A percentile compares a stretch with the other conserved stretches of the same genome.
These are phyloP conservation scores for Ceratocystis variospora DNA, from an alignment of 2,329 filamentous ascomycete species.

Conservation along the genomic window DNA sequence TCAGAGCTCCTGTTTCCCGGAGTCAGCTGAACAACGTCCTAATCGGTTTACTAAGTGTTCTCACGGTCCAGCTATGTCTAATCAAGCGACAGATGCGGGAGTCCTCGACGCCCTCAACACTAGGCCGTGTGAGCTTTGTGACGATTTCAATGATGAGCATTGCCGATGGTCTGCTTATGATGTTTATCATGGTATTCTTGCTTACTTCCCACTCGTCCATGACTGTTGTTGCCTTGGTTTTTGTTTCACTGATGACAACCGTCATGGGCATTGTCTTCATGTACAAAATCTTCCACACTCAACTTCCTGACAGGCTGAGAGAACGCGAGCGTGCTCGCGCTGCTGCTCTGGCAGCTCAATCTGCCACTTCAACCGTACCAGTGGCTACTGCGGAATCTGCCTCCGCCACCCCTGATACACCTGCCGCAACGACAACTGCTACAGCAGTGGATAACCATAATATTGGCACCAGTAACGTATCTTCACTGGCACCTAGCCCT, in stretches of 20 bases:
- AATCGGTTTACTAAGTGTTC: conserved; percentile 40
- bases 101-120: conserved; percentile 52
- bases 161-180: conserved; percentile 35
- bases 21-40: conserved; percentile 46
- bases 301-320: conserved; percentile 41
- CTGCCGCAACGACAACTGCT: background rate
- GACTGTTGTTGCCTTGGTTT: conserved; percentile 41
- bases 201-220: conserved; percentile 30
- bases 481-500: conserved; percentile 19
- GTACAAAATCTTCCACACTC: conserved; percentile 45
- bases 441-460: background rate
- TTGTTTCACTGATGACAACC: conserved; percentile 41
- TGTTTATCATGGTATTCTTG: conserved; percentile 21
- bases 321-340: conserved; percentile 29
- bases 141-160: conserved; percentile 44
- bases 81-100: conserved; percentile 52
- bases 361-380: conserved; percentile 24
- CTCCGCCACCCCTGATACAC: conserved; percentile 13
- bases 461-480: conserved; percentile 15
- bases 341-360: background rate
- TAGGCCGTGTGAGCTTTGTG: conserved; percentile 51
- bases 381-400: conserved; percentile 23
- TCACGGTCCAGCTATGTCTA: conserved; percentile 47
- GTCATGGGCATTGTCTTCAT: conserved; percentile 45
- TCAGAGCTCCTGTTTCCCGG: conserved; percentile 47